Percentiles rank a stretch among this genome's conserved stretches.
Conservation (phyloP, 2,329 filamentous ascomycete genomes). For the Ascochyta clinopodiicola region DNA sequence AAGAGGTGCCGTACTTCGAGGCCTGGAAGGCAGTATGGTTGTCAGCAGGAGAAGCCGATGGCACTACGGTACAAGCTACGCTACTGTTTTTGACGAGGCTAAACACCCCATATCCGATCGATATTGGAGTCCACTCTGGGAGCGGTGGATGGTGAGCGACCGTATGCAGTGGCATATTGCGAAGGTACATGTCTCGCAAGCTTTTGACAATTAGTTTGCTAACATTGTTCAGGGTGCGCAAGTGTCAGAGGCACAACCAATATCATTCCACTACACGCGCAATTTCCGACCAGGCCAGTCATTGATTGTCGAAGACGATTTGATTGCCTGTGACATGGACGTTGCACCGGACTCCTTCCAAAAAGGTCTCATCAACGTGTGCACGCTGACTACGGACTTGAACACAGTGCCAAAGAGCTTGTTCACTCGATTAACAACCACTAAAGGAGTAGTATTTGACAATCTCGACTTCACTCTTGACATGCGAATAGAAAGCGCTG, state of each 20-base stretch:
- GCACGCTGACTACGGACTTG: constrained; percentile 80
- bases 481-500: constrained; percentile 81
- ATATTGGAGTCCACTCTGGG: constrained; percentile 82
- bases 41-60: constrained; percentile 75
- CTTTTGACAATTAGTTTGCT: neutral
- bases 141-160: constrained; percentile 82
- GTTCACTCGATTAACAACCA: constrained; percentile 79
- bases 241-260: constrained; percentile 74
- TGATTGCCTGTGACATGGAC: constrained; percentile 77
- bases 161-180: constrained; percentile 87
- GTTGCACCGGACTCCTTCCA: constrained; percentile 62
- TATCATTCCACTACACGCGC: constrained; percentile 84
- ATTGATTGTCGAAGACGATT: constrained; percentile 77
- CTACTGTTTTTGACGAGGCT: constrained; percentile 78
- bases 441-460: constrained; percentile 79
- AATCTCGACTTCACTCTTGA: constrained; percentile 83
- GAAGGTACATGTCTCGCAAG: constrained; percentile 60
- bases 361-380: constrained; percentile 71
- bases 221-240: constrained; percentile 66
- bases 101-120: constrained; percentile 75
- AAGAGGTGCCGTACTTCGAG: constrained; percentile 75
- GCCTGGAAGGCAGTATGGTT: constrained; percentile 80
- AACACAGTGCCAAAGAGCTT: constrained; percentile 75
- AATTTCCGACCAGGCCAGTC: constrained; percentile 83
- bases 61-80: constrained; percentile 82